These are phyloP conservation scores for Sporothrix brunneoviolacea DNA, from an alignment of 2,329 filamentous ascomycete genomes.

Conservation along the genomic window DNA sequence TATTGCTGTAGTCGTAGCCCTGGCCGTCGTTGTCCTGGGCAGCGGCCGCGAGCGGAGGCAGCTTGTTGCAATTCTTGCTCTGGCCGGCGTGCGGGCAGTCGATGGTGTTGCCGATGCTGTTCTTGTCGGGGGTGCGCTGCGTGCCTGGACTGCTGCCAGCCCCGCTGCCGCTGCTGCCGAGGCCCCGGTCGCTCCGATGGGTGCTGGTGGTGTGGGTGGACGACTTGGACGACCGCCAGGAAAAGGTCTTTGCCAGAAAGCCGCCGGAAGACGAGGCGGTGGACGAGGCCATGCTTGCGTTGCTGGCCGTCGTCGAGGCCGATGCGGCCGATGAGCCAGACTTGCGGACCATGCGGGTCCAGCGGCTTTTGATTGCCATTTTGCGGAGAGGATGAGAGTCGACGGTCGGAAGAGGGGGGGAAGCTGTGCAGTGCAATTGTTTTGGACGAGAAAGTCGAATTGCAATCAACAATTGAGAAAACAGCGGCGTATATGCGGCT, in stretches of 20 bases:
- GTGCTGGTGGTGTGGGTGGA: not conserved
- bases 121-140: not conserved
- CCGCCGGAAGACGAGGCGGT: not conserved
- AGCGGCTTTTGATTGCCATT: slow-evolving; percentile 19
- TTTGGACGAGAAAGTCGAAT: no score
- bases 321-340: slow-evolving; percentile 10
- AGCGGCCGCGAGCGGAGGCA: slow-evolving; percentile 1
- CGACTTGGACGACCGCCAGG: slow-evolving; percentile 13
- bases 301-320: not conserved
- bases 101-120: not conserved
- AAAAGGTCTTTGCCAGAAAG: slow-evolving; percentile 12
- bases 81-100: slow-evolving; percentile 1
- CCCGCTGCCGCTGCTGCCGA: slow-evolving; percentile 4
- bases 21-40: slow-evolving; percentile 1
- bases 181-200: not conserved
- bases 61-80: slow-evolving; percentile 6
- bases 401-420: no score
- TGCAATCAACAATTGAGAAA: no score
- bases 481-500: no score
- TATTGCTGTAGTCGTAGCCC: not conserved
- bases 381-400: not conserved
- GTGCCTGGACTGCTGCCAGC: not conserved
- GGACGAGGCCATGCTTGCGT: slow-evolving; percentile 1
- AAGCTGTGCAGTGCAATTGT: no score
- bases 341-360: slow-evolving; percentile 17